Percentiles rank a stretch among this genome's conserved stretches.
Conservation (phyloP, 305 asterid genomes). For the Petunia hybrid region DNA sequence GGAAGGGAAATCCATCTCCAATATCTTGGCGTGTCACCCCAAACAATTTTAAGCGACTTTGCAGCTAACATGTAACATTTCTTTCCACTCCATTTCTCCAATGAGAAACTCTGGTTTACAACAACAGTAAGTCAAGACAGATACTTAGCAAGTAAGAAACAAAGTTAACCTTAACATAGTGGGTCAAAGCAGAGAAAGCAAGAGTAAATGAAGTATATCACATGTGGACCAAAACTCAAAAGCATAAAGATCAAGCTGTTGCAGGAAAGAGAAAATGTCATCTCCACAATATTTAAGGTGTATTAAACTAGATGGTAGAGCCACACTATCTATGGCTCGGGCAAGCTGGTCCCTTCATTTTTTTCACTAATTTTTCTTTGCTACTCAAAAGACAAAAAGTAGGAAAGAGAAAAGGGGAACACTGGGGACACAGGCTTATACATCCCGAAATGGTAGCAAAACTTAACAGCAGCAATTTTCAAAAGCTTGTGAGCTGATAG, state of each 20-base stretch:
- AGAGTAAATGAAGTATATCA: neutral
- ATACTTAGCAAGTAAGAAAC: slow-evolving; percentile 16
- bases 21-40: slow-evolving; percentile 62
- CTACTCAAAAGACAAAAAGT: slow-evolving; percentile 6
- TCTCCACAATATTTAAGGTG: neutral
- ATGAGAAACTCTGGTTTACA: slow-evolving; percentile 50
- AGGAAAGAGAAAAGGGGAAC: neutral
- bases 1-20: slow-evolving; percentile 66
- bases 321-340: slow-evolving; percentile 19
- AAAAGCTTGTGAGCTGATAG: neutral
- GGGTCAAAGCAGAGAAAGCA: neutral
- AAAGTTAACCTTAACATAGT: neutral
- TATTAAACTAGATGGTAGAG: slow-evolving; percentile 3
- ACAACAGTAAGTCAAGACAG: slow-evolving; percentile 32
- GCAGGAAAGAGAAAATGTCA: slow-evolving; percentile 2
- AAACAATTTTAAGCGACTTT: slow-evolving; percentile 57
- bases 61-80: slow-evolving; percentile 78
- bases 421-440: neutral
- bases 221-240: slow-evolving; percentile 25
- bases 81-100: slow-evolving; percentile 76
- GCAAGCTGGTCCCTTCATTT: neutral
- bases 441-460: slow-evolving; percentile 13
- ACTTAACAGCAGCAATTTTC: neutral
- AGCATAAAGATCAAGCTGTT: neutral
- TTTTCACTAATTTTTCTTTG: neutral